Conservation (phyloP, 2,329 filamentous ascomycete genomes). For the Apiospora phragmitis region DNA sequence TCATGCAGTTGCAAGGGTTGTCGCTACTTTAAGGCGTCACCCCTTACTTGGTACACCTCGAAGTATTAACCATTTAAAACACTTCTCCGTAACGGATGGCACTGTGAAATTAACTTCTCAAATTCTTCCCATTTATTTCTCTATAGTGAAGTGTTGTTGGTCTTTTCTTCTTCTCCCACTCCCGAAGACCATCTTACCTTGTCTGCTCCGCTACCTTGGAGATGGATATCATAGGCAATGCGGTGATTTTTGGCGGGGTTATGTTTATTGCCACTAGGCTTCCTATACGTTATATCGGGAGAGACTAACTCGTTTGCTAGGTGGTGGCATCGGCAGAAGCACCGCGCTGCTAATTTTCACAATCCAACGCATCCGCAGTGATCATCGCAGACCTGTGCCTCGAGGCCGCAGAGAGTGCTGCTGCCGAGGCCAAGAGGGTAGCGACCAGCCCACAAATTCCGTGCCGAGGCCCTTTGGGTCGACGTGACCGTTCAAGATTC, state of each 20-base stretch:
- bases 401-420: conserved; percentile 7
- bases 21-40: too few species aligned
- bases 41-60: too few species aligned
- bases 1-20: too few species aligned
- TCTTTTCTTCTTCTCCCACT: not conserved
- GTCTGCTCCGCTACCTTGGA: not conserved
- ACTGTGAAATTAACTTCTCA: too few species aligned
- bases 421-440: not conserved
- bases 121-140: not conserved
- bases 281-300: not conserved
- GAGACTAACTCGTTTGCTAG: not conserved
- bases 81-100: too few species aligned
- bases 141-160: not conserved
- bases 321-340: not conserved
- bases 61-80: too few species aligned
- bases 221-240: not conserved
- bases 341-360: not conserved
- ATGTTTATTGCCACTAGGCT: not conserved
- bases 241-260: not conserved
- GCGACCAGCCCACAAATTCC: conserved; percentile 1
- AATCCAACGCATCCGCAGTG: not conserved
- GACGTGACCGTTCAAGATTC: conserved; percentile 13
- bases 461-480: conserved; percentile 1
- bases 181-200: not conserved
- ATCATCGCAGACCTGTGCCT: conserved; percentile 14